Base-by-base conservation (phyloP, 805 yeast genomes). In the Blastobotrys terrestris region DNA sequence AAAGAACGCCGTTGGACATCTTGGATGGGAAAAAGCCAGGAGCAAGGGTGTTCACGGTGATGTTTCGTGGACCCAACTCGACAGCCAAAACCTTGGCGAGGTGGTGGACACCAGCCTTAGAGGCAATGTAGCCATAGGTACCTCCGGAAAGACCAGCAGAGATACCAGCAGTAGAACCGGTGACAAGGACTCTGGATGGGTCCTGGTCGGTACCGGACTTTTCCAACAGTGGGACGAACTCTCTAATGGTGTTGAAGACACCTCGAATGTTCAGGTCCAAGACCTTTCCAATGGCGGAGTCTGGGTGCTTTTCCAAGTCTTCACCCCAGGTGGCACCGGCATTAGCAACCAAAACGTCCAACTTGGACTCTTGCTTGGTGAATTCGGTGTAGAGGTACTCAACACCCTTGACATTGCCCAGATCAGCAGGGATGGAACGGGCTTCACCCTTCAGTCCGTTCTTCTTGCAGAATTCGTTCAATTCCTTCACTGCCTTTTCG, bases 261-360 rank as follows among this genome's bases (percentile, higher is more conserved):
- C 89, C 86, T 53, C 77, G 76, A 21, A 85, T 75, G 60, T 85
- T 85, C 60, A 85, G 74, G 48, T 75, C 76, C 63, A 84, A 64
- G 4, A 85, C 84, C 65, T 84, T 84, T 58, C 76, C 78, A 58
- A 85, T 65, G 1, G 87, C 88, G 2, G 68, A 55, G 26, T 79
- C 80, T 2, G 87, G 80, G 62, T 85, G 90, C 8, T 70, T 68
- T 40, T 73, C 81, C 48, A 85, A 66, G 11, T 78, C 78, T 1
- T 80, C 83, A 16, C 90, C 91, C 91, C 91, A 85, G 13, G 84
- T 69, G 6, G 90, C 89, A 31, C 92, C 92, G 3, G 92, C 91
- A 61, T 85, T 85, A 48, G 90, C 87, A 60, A 83, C 74, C 56
- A 85, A 72, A 55, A 85, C 82, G 65, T 85, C 81, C 39, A 84